Base-by-base conservation (phyloP, 495 filamentous ascomycete genomes). In the Penicillium cosmopolitanum region DNA sequence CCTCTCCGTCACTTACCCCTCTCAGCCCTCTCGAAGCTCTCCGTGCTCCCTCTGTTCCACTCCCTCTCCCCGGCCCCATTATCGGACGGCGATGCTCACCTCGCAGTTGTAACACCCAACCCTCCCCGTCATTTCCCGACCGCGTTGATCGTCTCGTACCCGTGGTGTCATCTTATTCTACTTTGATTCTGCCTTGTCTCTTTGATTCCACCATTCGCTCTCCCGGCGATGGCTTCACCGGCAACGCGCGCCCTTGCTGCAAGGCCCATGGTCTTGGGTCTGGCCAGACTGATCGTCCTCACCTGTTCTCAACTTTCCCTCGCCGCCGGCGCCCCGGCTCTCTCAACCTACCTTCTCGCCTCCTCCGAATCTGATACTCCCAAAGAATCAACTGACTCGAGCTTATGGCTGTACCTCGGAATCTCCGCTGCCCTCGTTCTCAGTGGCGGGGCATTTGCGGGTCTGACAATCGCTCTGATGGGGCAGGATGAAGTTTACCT, bases 381-480 rank as follows among this genome's bases (percentile, higher is more conserved):
- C 16, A 80, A 81, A 65, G 67, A 80, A 34, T 64, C 80, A 1
- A 68, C 75, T 21, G 83, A 85, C 62, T 82, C 85, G 3, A 77
- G 81, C 34, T 70, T 92, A 70, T 93, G 88, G 87, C 75, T 87
- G 31, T 89, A 92, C 70, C 70, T 93, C 47, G 80, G 84, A 23
- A 74, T 89, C 46, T 89, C 89, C 5, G 78, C 88, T 21, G 78
- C 85, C 31, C 81, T 98, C 43, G 94, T 97, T 10, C 80, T 97
- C 56, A 80, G 88, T 4, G 95, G 95, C 47, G 95, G 95, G 35
- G 91, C 89, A n/a, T 98, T 98, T 75, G 96, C 95, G 12, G 95
- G 95, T 28, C 79, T 98, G 69, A 98, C 95, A 36, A 96, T 98
- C 69, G 95, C 95, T 74, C 87, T 83, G 65, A 83, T 83, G 82